phyloP scores from a whole-genome alignment of 164 flowering plant genomes.

The Santalum album region DNA sequence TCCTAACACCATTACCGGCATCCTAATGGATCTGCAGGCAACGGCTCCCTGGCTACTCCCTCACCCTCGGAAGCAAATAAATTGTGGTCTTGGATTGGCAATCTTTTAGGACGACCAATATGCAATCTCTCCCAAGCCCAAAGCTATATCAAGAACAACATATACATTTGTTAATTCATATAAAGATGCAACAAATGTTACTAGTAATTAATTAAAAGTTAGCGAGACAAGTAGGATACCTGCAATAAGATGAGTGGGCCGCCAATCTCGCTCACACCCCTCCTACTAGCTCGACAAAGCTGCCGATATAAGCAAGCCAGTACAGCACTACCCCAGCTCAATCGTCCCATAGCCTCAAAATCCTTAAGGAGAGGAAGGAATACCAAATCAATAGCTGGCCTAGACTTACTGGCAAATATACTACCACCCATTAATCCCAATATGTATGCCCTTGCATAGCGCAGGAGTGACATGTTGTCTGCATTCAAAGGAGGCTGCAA shows the following conservation, averaged over 20 bases:
- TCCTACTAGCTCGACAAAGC: background rate
- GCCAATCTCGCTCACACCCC: background rate
- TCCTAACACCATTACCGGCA: background rate
- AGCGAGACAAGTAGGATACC: background rate
- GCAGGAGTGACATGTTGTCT: too few species aligned
- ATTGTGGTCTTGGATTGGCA: background rate
- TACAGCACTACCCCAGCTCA: background rate
- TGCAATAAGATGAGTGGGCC: background rate
- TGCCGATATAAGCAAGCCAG: background rate
- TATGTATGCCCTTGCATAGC: too few species aligned
- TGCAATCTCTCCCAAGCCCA: background rate
- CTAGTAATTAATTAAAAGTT: background rate
- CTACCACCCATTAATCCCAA: too few species aligned
- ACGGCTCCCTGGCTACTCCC: background rate
- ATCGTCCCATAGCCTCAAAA: background rate
- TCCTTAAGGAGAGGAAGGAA: constrained; percentile 4
- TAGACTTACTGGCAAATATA: too few species aligned
- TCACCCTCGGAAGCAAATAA: background rate
- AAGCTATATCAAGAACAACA: background rate
- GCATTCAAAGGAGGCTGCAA: too few species aligned
- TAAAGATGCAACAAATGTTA: too few species aligned
- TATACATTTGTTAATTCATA: too few species aligned
- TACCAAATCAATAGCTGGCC: too few species aligned
- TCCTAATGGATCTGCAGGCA: background rate
- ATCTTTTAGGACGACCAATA: background rate